Base-by-base conservation (phyloP, 306 rosid genomes). In the Inga leiocalycina region DNA sequence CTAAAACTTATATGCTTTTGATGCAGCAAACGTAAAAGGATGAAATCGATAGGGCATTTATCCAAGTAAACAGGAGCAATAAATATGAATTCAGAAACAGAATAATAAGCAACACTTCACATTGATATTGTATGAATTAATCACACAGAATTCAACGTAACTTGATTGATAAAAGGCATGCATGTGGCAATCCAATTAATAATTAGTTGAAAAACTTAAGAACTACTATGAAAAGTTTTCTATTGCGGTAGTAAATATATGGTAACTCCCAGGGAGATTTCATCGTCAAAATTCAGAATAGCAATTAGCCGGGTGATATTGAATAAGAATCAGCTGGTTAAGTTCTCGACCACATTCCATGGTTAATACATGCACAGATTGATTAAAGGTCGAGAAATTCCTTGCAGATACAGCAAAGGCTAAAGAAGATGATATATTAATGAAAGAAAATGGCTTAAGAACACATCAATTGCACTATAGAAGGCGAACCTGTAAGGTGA, bases 401-500 rank as follows among this genome's bases (percentile, higher is more conserved):
- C 45, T 15, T 16, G 45, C 64, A 51, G 78, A 52, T 2, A 24
- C 34, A 34, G 48, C 66, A 10, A 34, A 34, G 10, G 19, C 39
- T 20, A 19, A 49, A 75, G 62, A 75, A 75, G 44, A 35, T n/a
- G 30, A 76, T 17, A 76, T 17, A 37, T 56, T 56, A 13, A 22
- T 14, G 13, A 48, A 73, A 48, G 43, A 48, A 72, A 43, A 22
- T 59, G 66, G 14, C 32, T n/a, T 13, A 56, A 14, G 15, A 34
- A 9, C 8, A 20, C 67, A 57, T 34, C 67, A 57, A 30, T 35
- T 57, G 14, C 16, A 59, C 80, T 61, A 30, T 24, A 34, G 76
- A 59, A 67, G 0, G 11, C 56, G 22, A 85, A 93, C 98, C 94
- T 92, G 95, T 87, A 82, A 57, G 92, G 94, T 30, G 98, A 91